Base-by-base conservation (phyloP, 805 yeast species). In the Grigorovia humatica region DNA sequence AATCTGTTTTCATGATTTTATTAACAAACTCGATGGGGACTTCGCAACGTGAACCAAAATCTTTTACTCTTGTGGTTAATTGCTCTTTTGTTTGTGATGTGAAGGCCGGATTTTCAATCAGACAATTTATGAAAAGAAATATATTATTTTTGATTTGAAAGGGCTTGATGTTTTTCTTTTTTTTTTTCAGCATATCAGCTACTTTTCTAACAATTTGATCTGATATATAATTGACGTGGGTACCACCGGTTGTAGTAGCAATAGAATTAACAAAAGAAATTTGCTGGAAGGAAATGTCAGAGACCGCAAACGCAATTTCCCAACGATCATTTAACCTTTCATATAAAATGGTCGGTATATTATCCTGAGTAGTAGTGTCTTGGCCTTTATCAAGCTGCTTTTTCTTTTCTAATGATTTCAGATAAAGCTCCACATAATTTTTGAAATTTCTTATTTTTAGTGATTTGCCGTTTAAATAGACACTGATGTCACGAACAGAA, bases 11-110 rank as follows among this genome's bases (percentile, higher is more conserved):
- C 65, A 85, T 74, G 19, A 83, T 75, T 55, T 80, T 83, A 55
- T 79, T 80, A 54, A 91, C 76, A 65, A 88, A 93, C 23, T 75
- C 83, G 53, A 86, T 95, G 15, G 88, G 78, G 6, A 93, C 74
- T n/a, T 76, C 81, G 65, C 79, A 85, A 72, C 73, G 84, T 9
- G 96, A 87, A 29, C 97, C 97, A 72, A 91, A 93, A 58, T 90
- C 95, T 18, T 85, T 75, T 0, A 82, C 82, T 64, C 93, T 82
- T 0, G 98, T 88, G 23, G 96, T 90, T 61, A 93, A 72, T 64
- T 89, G 96, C 67, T 93, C 99, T 64, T 93, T 93, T 0, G 99
- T 93, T 71, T 93, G 99, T 0, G 98, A 90, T 0, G 97, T 89
- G 66, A 93, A 93, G 0, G 98, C 95, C 0, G 99, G 99, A 60